Conservation (phyloP, 441 rosid genomes). For the Populus hybrid region DNA sequence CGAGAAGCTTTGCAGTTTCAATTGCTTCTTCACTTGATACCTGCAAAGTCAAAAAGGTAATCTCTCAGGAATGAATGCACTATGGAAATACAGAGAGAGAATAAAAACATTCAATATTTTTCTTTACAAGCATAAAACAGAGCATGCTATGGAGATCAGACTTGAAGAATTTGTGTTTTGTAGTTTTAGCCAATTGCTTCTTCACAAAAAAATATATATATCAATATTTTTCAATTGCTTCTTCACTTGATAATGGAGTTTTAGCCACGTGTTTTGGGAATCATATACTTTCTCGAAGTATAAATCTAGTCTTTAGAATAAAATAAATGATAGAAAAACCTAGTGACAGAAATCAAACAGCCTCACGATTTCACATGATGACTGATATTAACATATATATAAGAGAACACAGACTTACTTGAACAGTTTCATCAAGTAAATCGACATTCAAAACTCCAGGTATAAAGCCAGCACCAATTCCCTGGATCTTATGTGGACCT, state of each 20-base stretch:
- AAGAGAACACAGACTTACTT: slow-evolving; percentile 32
- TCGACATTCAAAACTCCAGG: slow-evolving; percentile 50
- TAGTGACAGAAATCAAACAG: background rate
- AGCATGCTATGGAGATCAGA: background rate
- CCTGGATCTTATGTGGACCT: slow-evolving; percentile 71
- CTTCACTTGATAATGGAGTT: too few species aligned
- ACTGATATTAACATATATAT: background rate
- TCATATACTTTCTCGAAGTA: background rate
- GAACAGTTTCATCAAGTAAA: slow-evolving; percentile 52
- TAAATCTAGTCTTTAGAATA: background rate
- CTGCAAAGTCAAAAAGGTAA: slow-evolving; percentile 27
- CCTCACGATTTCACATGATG: background rate
- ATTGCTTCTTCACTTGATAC: slow-evolving; percentile 79
- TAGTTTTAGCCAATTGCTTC: too few species aligned
- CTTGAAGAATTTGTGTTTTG: background rate
- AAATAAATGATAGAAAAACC: background rate
- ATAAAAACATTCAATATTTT: background rate
- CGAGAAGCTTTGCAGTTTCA: slow-evolving; percentile 74
- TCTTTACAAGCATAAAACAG: background rate
- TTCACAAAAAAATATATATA: too few species aligned
- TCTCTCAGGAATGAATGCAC: background rate
- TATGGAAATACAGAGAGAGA: background rate
- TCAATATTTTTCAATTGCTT: too few species aligned
- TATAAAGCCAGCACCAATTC: slow-evolving; percentile 68
- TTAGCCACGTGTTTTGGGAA: background rate